Conservation (phyloP, 2,329 filamentous ascomycete species). For the Ustilaginoidea virens region DNA sequence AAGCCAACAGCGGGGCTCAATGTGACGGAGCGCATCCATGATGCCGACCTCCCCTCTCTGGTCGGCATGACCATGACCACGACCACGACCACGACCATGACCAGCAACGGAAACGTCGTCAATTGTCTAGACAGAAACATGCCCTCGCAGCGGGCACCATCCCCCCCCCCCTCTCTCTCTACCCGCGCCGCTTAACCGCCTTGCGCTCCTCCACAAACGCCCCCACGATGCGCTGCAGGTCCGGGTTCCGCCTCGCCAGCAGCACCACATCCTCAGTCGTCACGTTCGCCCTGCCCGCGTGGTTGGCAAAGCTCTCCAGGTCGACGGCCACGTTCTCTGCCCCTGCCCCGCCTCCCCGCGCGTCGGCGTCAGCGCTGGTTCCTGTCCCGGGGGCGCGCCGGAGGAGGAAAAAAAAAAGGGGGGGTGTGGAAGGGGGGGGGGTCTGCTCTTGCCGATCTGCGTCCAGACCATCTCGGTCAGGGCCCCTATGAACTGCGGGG, state of each 20-base stretch:
- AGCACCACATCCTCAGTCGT: constrained; percentile 79
- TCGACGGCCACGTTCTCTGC: constrained; percentile 41
- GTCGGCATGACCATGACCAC: too few relatives aligned
- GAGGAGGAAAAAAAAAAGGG: not conserved
- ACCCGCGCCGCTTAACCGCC: constrained; percentile 13
- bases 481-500: constrained; percentile 78
- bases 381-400: too few relatives aligned
- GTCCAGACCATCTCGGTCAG: constrained; percentile 78
- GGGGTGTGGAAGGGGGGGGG: not conserved
- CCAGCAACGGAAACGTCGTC: too few relatives aligned
- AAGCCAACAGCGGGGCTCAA: too few relatives aligned
- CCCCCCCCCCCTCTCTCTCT: constrained; percentile 14
- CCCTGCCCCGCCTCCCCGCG: too few relatives aligned
- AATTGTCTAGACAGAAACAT: too few relatives aligned
- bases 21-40: too few relatives aligned
- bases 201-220: constrained; percentile 48
- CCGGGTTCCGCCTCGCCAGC: constrained; percentile 73
- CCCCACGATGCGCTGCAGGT: constrained; percentile 61
- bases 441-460: constrained; percentile 49
- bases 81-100: too few relatives aligned
- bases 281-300: constrained; percentile 68
- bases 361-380: too few relatives aligned
- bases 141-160: not conserved
- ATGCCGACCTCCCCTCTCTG: too few relatives aligned
- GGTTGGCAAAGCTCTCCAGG: constrained; percentile 45